Evolutionary conservation across 805 yeast genomes (phyloP).

Genomic region (Candida coleopterorum): DNA sequence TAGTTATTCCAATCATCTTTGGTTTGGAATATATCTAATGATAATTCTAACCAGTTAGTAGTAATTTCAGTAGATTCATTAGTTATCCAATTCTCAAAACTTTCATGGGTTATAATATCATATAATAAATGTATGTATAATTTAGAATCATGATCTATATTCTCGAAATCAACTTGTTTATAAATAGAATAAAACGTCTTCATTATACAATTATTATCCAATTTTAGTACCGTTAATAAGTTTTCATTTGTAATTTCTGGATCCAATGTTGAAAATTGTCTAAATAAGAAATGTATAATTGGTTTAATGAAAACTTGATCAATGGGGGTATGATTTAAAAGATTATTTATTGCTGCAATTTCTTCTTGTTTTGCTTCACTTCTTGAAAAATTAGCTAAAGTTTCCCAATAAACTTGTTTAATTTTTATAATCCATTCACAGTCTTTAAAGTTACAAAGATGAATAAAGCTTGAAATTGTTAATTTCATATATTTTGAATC

Average conservation of each 20-base stretch:
- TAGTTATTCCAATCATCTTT: constrained; percentile 38
- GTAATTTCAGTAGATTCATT: background rate
- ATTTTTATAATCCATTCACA: constrained; percentile 14
- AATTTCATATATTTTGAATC: background rate
- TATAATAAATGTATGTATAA: constrained; percentile 18
- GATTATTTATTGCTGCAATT: too few species aligned
- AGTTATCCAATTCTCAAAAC: constrained; percentile 22
- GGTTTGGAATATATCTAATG: constrained; percentile 24
- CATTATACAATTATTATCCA: constrained; percentile 9
- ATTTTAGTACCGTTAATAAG: constrained; percentile 4
- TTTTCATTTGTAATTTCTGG: constrained; percentile 17
- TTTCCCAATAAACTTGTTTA: constrained; percentile 16
- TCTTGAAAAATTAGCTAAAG: constrained; percentile 20
- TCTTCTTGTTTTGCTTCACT: background rate
- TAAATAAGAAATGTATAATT: constrained; percentile 10
- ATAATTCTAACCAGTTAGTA: constrained; percentile 21
- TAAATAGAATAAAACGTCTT: constrained; percentile 8
- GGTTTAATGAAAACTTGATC: constrained; percentile 7
- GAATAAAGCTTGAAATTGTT: constrained; percentile 1
- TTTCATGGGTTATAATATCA: constrained; percentile 25
- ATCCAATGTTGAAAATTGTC: constrained; percentile 21
- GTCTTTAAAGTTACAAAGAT: background rate
- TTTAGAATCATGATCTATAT: constrained; percentile 12
- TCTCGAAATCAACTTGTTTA: constrained; percentile 12
- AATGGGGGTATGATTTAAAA: too few species aligned